Percentiles rank a stretch among this genome's conserved stretches.
These are phyloP conservation scores for Capsella rubella DNA, from an alignment of 441 rosid genomes.

Conservation along the genomic window DNA sequence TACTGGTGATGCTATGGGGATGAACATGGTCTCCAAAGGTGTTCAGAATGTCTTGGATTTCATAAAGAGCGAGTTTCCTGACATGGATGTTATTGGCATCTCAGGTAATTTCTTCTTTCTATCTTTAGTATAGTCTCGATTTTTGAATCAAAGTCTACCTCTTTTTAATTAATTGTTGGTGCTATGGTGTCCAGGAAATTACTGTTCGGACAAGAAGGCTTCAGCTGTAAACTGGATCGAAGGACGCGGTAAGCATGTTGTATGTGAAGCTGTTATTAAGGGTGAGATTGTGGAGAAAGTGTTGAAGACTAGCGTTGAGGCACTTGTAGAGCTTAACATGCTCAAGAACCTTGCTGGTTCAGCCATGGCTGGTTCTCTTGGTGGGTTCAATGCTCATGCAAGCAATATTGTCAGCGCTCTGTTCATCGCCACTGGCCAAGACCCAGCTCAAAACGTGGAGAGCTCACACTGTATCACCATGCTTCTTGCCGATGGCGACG, in stretches of 20 bases:
- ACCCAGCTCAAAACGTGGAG: slow-evolving; percentile 69
- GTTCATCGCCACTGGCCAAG: slow-evolving; percentile 66
- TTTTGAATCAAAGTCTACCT: not conserved
- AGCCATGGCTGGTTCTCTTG: slow-evolving; percentile 69
- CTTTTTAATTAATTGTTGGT: slow-evolving; percentile 19
- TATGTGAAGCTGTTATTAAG: slow-evolving; percentile 62
- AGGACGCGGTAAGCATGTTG: slow-evolving; percentile 66
- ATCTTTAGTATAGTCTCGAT: not conserved
- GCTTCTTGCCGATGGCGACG: slow-evolving; percentile 56
- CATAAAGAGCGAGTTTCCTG: slow-evolving; percentile 52
- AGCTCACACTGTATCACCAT: slow-evolving; percentile 68
- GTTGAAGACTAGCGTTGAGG: slow-evolving; percentile 58
- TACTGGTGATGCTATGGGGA: slow-evolving; percentile 76
- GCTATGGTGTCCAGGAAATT: slow-evolving; percentile 53
- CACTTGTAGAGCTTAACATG: slow-evolving; percentile 64
- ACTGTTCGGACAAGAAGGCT: slow-evolving; percentile 64
- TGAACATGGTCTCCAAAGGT: slow-evolving; percentile 73
- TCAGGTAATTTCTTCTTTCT: slow-evolving; percentile 43
- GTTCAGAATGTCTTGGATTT: slow-evolving; percentile 64
- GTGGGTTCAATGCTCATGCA: slow-evolving; percentile 71
- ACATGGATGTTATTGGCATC: slow-evolving; percentile 67
- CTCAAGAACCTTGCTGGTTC: slow-evolving; percentile 70
- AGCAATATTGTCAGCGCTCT: slow-evolving; percentile 61
- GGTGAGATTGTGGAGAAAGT: slow-evolving; percentile 58
- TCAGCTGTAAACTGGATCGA: slow-evolving; percentile 66